Base-by-base conservation (phyloP, 2,329 filamentous ascomycete species). In the Purpureocillium lavendulum region DNA sequence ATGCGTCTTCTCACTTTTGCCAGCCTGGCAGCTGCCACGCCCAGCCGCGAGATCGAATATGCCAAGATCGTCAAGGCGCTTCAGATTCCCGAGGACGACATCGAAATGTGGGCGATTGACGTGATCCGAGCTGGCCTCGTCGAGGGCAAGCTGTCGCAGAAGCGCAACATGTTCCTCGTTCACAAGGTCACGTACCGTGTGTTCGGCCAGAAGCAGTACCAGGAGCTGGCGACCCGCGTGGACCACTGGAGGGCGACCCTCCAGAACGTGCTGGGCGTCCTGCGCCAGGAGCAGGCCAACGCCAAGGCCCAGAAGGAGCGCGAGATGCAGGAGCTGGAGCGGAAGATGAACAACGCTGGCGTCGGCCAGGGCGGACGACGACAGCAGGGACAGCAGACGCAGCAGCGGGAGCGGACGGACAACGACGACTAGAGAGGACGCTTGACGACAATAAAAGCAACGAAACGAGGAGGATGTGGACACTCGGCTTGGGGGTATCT, bases 91-190 rank as follows among this genome's bases (percentile, higher is more conserved):
- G 59, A 69, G 35, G 81, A 85, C 48, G 87, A 97, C 47, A 87
- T 97, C 32, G 92, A 98, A 74, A 84, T 90, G 75, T 98, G 92
- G 92, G 87, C 94, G 50, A 98, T 98, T 56, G 92, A 98, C 62
- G 89, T 94, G 51, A 96, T 98, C 66, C 87, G 92, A 51, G 87
- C 89, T 35, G 88, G 89, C 28, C 80, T 98, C 30, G 87, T 98
- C 38, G 92, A 98, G 71, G 92, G 92, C 60, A 94, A 94, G 69
- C 80, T 98, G 51, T 92, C 85, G 43, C 92, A 98, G 70, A 77
- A 90, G 60, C 88, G 87, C 61, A 79, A 87, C 60, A 85, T 90
- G 47, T 97, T 98, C 75, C 75, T 96, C 39, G 87, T 98, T 46
- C 92, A 98, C 73, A 82, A 92, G 60, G 87, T 87, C 54, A 95